phyloP scores from a whole-genome alignment of 768 basidiomycete genomes.

The Naganishia randhawae region DNA sequence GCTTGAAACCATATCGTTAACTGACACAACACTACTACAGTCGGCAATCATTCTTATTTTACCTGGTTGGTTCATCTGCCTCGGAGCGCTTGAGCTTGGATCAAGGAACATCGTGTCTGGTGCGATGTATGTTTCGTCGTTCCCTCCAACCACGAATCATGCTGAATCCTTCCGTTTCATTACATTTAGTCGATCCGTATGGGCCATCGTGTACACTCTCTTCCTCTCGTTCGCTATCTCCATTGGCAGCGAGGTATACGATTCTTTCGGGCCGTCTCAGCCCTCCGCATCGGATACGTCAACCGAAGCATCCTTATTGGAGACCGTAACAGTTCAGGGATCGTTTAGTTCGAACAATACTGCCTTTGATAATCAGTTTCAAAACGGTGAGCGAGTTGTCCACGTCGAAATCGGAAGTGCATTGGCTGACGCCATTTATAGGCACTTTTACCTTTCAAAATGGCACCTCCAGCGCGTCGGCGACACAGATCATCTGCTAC shows the following conservation, averaged over 20 bases:
- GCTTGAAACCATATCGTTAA: background rate
- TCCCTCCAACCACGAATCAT: too few species aligned
- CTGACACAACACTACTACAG: background rate
- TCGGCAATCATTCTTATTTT: conserved; percentile 40
- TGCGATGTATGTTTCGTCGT: conserved; percentile 32
- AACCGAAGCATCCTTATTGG: conserved; percentile 6
- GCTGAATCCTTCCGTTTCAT: background rate
- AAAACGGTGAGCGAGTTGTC: conserved; percentile 34
- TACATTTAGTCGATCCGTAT: conserved; percentile 38
- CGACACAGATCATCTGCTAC: conserved; percentile 36
- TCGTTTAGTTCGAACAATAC: conserved; percentile 39
- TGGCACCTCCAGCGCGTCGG: conserved; percentile 31
- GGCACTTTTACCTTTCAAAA: conserved; percentile 49
- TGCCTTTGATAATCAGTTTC: conserved; percentile 36
- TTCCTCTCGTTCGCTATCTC: conserved; percentile 48
- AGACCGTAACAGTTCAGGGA: conserved; percentile 32
- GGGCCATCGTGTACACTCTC: conserved; percentile 48
- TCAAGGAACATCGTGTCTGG: conserved; percentile 47
- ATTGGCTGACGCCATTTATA: background rate
- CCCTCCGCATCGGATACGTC: conserved; percentile 23
- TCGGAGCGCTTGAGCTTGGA: conserved; percentile 46
- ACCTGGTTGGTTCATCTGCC: conserved; percentile 46
- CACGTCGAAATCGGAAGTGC: background rate
- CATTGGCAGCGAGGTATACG: conserved; percentile 46
- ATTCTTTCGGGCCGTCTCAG: conserved; percentile 38